Evolutionary conservation across 495 filamentous ascomycete genomes (phyloP), one percentile per base, ranked within the genome.

Genomic region (Penicillium longicatenatum): DNA sequence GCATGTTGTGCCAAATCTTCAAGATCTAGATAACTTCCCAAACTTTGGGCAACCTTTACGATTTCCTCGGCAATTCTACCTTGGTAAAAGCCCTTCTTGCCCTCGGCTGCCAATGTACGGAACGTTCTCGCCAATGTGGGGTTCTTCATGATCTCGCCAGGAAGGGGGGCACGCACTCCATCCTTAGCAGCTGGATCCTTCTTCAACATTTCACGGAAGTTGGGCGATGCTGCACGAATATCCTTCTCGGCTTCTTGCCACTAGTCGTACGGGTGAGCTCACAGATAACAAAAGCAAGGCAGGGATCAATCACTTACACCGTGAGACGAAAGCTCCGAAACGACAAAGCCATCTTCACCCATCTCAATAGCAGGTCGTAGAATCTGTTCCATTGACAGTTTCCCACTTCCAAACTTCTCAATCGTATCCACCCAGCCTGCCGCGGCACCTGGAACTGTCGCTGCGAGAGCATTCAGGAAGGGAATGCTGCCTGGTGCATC

Each of bases 361-460:
- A 98, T 79, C 65, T 90, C 84, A 63, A 97, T 92, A 0, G 90
- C 94, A 11, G 94, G 93, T 35, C 75, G 77, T 22, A 98, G 75
- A 45, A 98, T 87, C 67, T 97, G 84, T 64, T 84, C 79, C 71
- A 98, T 56, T 0, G 79, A 84, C 26, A 98, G 56, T 72, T 89
- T 96, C 3, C 91, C 90, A 68, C 91, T 97, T 4, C 94, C 94
- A 70, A 98, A 97, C 47, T 82, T 87, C 73, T 93, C 86, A n/a
- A 98, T 80, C 1, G 86, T 87, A 70, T 98, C 94, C 31, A 90
- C 86, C 94, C 95, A 98, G 3, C 95, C 94, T 7, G 93, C 95
- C 11, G 95, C 86, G 7, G 95, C 92, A 8, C 94, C 94, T 1
- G 94, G 94, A 0, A 91, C 89, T 3, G 92, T 96, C 1, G 90